Evolutionary conservation across 2,329 filamentous ascomycete species (phyloP), one percentile per base, ranked within the genome.

Genomic region (Orbilia brochopaga): DNA sequence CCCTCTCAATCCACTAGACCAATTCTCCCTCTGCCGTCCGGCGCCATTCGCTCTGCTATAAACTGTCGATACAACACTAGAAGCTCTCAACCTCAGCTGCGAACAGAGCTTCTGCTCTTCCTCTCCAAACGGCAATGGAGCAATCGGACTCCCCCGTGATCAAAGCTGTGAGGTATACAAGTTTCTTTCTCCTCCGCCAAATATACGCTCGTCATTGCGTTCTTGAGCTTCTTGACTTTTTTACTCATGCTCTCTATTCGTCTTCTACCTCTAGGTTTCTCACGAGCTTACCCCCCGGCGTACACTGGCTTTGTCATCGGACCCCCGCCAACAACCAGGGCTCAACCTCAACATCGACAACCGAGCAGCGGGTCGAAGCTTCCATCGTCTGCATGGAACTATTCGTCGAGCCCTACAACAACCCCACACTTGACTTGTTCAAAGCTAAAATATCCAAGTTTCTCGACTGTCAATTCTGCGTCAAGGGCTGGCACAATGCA

Each of bases 261-360:
- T n/a, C 11, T 30, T n/a, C 2, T 1, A 19, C 10, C 13, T 53
- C 30, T 27, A 46, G 69, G 60, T 73, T 67, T 48, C 59, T 77
- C 35, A 73, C 75, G 37, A 74, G 73, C 63, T 57, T 77, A 35
- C 73, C 75, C 6, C 75, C 74, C 19, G 69, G 74, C 35, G 69
- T 76, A 27, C 76, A 77, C 58, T 77, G 76, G 76, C 72, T 77
- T 21, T 77, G 76, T 32, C 63, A 55, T 54, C 74, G 69, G 57
- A 74, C 64, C 64, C 74, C 42, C 50, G 21, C 21, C 54, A 58
- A 13, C 24, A 74, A 35, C 55, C 57, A 35, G 61, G 62, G 59
- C 46, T 46, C 42, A 55, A 3, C 52, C 1, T 24, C 50, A 21
- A 44, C 46, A 19, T 66, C 52, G 40, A 61, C 52, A 35, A 63